Evolutionary conservation across 1,284 basidiomycete species (phyloP).

Genomic region (Phellopilus nigrolimitatus): DNA sequence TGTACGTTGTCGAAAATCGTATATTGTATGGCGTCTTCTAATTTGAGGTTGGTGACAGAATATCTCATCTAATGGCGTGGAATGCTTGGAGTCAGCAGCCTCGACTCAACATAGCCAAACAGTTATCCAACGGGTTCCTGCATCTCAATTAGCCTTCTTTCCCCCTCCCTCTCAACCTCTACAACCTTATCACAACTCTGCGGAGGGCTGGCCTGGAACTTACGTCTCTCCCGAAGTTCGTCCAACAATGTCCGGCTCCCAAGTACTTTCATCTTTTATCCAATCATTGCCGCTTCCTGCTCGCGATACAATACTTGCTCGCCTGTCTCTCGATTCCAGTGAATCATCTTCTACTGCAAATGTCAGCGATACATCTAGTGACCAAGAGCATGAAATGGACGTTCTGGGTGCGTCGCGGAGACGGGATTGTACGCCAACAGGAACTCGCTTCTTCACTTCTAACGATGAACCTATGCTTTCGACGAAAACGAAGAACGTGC

Average conservation of each 20-base stretch:
- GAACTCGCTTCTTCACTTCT: neutral
- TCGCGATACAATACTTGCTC: conserved; percentile 3
- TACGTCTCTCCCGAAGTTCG: conserved; percentile 10
- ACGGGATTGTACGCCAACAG: conserved; percentile 5
- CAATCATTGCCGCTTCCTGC: conserved; percentile 11
- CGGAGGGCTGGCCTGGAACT: neutral
- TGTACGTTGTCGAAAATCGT: neutral
- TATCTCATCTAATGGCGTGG: conserved; percentile 17
- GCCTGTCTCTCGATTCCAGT: conserved; percentile 13
- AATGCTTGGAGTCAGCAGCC: conserved; percentile 9
- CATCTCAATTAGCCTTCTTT: conserved; percentile 54
- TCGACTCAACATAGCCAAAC: conserved; percentile 21
- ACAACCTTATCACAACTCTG: conserved; percentile 12
- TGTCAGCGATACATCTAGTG: conserved; percentile 15
- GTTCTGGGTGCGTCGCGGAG: conserved; percentile 4
- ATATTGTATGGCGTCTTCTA: neutral
- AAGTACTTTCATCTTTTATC: conserved; percentile 5
- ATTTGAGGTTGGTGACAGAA: conserved; percentile 25
- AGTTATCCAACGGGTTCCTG: conserved; percentile 46
- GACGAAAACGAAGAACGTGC: neutral
- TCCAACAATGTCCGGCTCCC: neutral
- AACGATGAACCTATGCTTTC: neutral
- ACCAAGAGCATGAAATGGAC: conserved; percentile 21
- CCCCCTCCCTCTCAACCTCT: conserved; percentile 39
- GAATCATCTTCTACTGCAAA: conserved; percentile 11